Evolutionary conservation across 2,329 filamentous ascomycete species (phyloP), one percentile per base, ranked within the genome.

Genomic region (Reticulascus tulasneorum): DNA sequence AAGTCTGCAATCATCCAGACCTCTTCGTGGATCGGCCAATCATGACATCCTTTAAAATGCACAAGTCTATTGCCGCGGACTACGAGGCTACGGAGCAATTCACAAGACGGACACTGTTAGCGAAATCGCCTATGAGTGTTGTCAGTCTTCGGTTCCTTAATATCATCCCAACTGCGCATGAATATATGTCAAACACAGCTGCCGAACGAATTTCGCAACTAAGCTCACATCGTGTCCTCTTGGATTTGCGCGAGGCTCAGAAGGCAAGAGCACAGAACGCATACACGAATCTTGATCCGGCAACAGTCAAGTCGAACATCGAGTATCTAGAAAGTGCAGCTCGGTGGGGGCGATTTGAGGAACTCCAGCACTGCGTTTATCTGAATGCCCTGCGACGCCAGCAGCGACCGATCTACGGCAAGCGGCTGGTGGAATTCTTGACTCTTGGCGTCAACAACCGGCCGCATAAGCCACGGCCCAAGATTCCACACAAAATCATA

Each of bases 1-100:
- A 97, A 59, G 94, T 98, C 33, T 98, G 93, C 72, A 98, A 98
- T 50, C 93, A 98, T 55, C 94, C 93, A 0, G 93, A 98, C 62
- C 73, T 98, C 8, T 98, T 98, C 52, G 86, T 97, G 49, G 94
- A 94, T 40, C 80, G 93, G 12, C 90, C 89, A 1, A 97, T 98
- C 52, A 93, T 94, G 63, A 98, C 91, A 0, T 97, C 93, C 2
- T 94, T 96, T 59, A 87, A 89, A 4, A 94, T 97, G 84, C 73
- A 78, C 18, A 84, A 74, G 45, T 94, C 90, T 4, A 81, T 88
- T 4, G 69, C 82, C 8, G 79, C 84, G 3, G 78, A 84, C 23
- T 97, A 83, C 51, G 81, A 84, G 48, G 69, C 77, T 34, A 85
- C 83, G 21, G 86, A 94, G 45, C 64, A 77, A 3, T 68, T 86